Evolutionary conservation across 1,284 basidiomycete genomes (phyloP).

Genomic region (Sporisorium graminicola): DNA sequence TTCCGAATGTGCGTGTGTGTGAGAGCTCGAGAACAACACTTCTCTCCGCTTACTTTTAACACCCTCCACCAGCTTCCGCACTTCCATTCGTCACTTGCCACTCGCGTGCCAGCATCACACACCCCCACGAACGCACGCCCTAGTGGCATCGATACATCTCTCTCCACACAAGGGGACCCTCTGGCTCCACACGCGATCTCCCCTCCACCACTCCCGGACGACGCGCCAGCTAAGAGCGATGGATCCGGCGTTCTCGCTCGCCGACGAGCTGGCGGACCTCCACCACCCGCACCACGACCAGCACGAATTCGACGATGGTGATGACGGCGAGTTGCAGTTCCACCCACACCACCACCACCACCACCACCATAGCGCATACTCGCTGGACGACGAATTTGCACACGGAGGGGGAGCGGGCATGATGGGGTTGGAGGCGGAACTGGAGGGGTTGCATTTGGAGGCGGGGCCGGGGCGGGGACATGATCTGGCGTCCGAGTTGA

Average conservation of each 20-base stretch:
- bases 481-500: slow-evolving; percentile 13
- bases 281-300: neutral
- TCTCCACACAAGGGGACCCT: too few species aligned
- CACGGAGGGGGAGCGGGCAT: neutral
- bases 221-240: slow-evolving; percentile 3
- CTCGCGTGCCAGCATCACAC: too few species aligned
- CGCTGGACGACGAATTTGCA: slow-evolving; percentile 5
- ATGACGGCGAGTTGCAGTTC: slow-evolving; percentile 7
- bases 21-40: slow-evolving; percentile 14
- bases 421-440: slow-evolving; percentile 9
- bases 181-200: too few species aligned
- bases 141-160: too few species aligned
- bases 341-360: slow-evolving; percentile 1
- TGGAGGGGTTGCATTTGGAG: slow-evolving; percentile 11
- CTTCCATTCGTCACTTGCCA: too few species aligned
- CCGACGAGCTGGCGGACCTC: slow-evolving; percentile 23
- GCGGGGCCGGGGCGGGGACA: neutral
- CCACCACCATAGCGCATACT: too few species aligned
- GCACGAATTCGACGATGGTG: neutral
- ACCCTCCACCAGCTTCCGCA: neutral
- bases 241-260: slow-evolving; percentile 48
- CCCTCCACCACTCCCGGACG: too few species aligned
- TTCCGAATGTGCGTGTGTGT: slow-evolving; percentile 14
- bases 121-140: too few species aligned
- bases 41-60: neutral